Conservation (phyloP, 495 filamentous ascomycete species). For the Hypoxylon subgilvum region DNA sequence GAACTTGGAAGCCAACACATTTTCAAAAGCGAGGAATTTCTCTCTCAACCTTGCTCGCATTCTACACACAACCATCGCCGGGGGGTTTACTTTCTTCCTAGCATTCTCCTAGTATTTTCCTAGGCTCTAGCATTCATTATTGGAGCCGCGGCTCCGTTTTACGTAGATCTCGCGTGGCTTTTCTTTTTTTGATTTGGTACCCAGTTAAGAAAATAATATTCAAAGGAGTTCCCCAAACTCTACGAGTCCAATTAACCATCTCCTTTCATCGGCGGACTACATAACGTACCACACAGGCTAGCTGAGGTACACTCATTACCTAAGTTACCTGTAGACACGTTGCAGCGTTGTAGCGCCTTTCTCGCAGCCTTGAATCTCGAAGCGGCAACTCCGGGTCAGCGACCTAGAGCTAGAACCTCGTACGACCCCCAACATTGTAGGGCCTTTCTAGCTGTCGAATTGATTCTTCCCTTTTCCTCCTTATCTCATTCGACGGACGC, state of each 20-base stretch:
- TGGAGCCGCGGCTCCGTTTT: conserved; percentile 9
- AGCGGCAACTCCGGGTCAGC: conserved; percentile 12
- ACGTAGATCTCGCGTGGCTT: conserved; percentile 21
- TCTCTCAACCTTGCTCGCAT: conserved; percentile 14
- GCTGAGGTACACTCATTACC: no score
- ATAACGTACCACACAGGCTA: no score
- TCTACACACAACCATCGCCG: conserved; percentile 3
- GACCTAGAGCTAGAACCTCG: background rate
- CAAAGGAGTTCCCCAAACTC: conserved; percentile 31
- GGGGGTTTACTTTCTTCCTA: conserved; percentile 7
- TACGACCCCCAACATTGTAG: conserved; percentile 6
- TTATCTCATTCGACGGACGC: background rate
- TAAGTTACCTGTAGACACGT: conserved; percentile 20
- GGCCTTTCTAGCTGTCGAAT: conserved; percentile 5
- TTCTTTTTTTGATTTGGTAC: conserved; percentile 3
- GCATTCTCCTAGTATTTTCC: no score
- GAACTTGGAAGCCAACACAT: no score
- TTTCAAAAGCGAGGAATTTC: conserved; percentile 6
- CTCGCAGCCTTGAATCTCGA: background rate
- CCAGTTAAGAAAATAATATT: background rate
- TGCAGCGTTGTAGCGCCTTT: conserved; percentile 29
- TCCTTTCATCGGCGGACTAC: conserved; percentile 24
- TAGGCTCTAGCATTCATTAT: conserved; percentile 16
- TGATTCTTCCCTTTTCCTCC: conserved; percentile 3
- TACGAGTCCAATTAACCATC: no score